These are phyloP conservation scores for Ceratocystis colombiana DNA, from an alignment of 2,329 filamentous ascomycete species.

Conservation along the genomic window DNA sequence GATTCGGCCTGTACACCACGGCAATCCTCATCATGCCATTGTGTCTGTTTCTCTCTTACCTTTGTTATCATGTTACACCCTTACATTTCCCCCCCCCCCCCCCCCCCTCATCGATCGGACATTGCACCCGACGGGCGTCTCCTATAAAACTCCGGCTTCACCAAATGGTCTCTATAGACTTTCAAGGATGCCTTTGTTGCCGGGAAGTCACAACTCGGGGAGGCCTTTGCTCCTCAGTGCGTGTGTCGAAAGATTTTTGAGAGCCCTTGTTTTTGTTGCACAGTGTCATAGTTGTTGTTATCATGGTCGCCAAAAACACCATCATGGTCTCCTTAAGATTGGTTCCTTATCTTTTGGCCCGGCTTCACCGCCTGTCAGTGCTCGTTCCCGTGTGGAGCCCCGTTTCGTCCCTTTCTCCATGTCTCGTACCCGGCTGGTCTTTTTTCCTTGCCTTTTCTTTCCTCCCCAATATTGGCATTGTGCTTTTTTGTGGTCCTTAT, in stretches of 20 bases:
- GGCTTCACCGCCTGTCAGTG: conserved; percentile 14
- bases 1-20: conserved; percentile 1
- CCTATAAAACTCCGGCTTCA: background rate
- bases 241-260: background rate
- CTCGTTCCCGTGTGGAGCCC: conserved; percentile 13
- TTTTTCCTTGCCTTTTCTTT: background rate
- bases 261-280: conserved; percentile 9
- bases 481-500: conserved; percentile 7
- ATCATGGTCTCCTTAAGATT: background rate
- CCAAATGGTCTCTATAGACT: background rate
- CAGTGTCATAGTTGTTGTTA: background rate
- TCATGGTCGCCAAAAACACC: conserved; percentile 6
- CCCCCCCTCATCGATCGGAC: background rate
- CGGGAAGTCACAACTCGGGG: background rate
- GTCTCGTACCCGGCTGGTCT: conserved; percentile 11
- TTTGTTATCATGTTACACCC: conserved; percentile 8
- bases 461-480: conserved; percentile 6
- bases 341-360: conserved; percentile 7
- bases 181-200: background rate
- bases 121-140: conserved; percentile 2
- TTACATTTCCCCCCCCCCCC: background rate
- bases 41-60: background rate
- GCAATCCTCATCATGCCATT: background rate
- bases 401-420: conserved; percentile 7
- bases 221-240: background rate